These are phyloP conservation scores for Lodderomyces beijingensis DNA, from an alignment of 1,139 yeast species.

Conservation along the genomic window DNA sequence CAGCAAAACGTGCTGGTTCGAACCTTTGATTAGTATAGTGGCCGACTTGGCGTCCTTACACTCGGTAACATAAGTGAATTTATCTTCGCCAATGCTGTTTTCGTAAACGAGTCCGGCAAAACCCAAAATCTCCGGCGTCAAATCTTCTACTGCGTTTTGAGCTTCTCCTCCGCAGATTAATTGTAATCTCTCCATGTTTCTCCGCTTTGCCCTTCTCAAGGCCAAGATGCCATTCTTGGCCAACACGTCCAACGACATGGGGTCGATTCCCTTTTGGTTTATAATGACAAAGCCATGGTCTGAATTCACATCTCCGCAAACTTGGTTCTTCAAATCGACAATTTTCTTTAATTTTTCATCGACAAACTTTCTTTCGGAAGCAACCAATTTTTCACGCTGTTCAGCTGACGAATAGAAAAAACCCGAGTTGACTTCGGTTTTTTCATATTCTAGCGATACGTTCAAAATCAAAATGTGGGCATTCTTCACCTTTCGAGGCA, in stretches of 20 bases:
- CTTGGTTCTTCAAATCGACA: slow-evolving; percentile 87
- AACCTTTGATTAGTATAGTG: slow-evolving; percentile 88
- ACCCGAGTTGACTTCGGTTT: slow-evolving; percentile 96
- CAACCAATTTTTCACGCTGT: slow-evolving; percentile 92
- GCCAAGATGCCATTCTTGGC: slow-evolving; percentile 94
- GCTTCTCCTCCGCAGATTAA: slow-evolving; percentile 97
- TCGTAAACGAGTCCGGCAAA: slow-evolving; percentile 90
- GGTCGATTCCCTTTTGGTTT: slow-evolving; percentile 98
- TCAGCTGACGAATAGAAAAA: slow-evolving; percentile 94
- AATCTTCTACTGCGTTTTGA: slow-evolving; percentile 94
- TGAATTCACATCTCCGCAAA: slow-evolving; percentile 66
- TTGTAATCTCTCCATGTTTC: slow-evolving; percentile 98
- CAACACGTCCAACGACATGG: slow-evolving; percentile 91
- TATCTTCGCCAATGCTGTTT: slow-evolving; percentile 93
- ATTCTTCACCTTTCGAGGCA: slow-evolving; percentile 86
- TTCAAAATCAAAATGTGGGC: slow-evolving; percentile 84
- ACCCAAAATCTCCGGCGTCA: slow-evolving; percentile 81
- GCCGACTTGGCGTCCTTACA: slow-evolving; percentile 89
- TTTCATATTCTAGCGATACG: slow-evolving; percentile 94
- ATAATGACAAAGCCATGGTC: slow-evolving; percentile 86
- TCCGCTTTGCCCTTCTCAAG: slow-evolving; percentile 94
- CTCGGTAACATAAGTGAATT: slow-evolving; percentile 92
- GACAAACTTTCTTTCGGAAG: slow-evolving; percentile 89
- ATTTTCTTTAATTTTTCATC: slow-evolving; percentile 91
- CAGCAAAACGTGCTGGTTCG: slow-evolving; percentile 80